Conservation (phyloP, 345 rosid genomes). For the Camelina sativa region DNA sequence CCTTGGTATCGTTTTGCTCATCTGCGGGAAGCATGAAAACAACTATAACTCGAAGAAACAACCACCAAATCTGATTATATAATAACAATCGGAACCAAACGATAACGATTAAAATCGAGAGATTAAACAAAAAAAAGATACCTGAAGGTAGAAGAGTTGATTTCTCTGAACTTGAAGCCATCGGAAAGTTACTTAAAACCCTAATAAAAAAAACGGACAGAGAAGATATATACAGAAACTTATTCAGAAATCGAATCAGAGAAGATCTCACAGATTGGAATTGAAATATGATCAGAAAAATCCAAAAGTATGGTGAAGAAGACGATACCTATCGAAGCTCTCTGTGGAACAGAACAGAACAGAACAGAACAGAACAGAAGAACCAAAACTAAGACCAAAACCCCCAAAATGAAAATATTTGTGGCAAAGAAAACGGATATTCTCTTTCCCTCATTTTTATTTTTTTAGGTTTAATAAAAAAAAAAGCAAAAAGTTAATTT, state of each 20-base stretch:
- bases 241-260: neutral
- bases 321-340: slow-evolving; percentile 32
- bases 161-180: slow-evolving; percentile 66
- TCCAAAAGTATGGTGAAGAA: slow-evolving; percentile 9
- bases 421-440: slow-evolving; percentile 34
- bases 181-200: slow-evolving; percentile 39
- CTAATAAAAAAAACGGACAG: neutral
- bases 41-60: neutral
- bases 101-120: neutral
- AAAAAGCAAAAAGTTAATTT: neutral
- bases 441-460: neutral
- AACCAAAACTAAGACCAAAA: neutral
- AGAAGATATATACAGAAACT: neutral
- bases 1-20: slow-evolving; percentile 59
- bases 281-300: neutral
- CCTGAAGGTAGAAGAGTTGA: slow-evolving; percentile 53
- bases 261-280: neutral
- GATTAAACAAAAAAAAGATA: slow-evolving; percentile 30
- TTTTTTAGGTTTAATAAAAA: neutral
- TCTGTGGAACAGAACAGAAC: neutral
- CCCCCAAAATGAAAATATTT: neutral
- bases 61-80: slow-evolving; percentile 2
- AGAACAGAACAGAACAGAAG: neutral
- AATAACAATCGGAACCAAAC: neutral
- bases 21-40: slow-evolving; percentile 41